Conservation (phyloP, 352 stramenopile genomes). For the Pythium vanterpoolii region DNA sequence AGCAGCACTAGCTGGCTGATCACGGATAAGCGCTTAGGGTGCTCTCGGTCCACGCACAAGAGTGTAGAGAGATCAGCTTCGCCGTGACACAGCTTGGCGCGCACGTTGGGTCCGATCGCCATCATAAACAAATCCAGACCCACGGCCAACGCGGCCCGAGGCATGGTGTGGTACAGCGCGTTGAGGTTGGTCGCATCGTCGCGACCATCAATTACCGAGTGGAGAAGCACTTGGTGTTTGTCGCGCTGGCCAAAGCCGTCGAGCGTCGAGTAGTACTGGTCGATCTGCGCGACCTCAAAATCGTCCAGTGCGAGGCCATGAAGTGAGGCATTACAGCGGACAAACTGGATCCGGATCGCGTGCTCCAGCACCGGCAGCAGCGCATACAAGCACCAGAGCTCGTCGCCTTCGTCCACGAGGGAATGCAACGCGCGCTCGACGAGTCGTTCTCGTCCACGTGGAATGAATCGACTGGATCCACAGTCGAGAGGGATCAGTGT, state of each 20-base stretch:
- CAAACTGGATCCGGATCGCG: slow-evolving; percentile 53
- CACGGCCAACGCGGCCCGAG: slow-evolving; percentile 34
- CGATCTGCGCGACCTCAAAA: slow-evolving; percentile 51
- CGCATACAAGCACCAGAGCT: slow-evolving; percentile 56
- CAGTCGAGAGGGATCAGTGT: neutral
- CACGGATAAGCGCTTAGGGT: slow-evolving; percentile 10
- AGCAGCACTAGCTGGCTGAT: slow-evolving; percentile 39
- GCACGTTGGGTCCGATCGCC: slow-evolving; percentile 53
- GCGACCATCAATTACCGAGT: slow-evolving; percentile 26
- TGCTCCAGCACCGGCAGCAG: slow-evolving; percentile 68
- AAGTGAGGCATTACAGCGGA: slow-evolving; percentile 33
- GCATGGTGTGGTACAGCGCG: slow-evolving; percentile 46
- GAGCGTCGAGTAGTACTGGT: slow-evolving; percentile 76
- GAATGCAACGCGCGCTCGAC: slow-evolving; percentile 30
- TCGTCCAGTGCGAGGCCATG: slow-evolving; percentile 22
- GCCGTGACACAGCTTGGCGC: slow-evolving; percentile 70
- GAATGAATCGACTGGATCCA: slow-evolving; percentile 32
- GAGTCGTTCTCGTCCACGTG: slow-evolving; percentile 32
- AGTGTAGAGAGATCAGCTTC: slow-evolving; percentile 45
- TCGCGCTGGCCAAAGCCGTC: slow-evolving; percentile 75
- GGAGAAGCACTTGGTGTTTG: slow-evolving; percentile 72
- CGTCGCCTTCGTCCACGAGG: slow-evolving; percentile 33
- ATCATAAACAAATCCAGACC: slow-evolving; percentile 81
- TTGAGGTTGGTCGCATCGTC: slow-evolving; percentile 21
- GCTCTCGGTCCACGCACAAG: neutral